Evolutionary conservation across 2,329 filamentous ascomycete genomes (phyloP), one percentile per base, ranked within the genome.

Genomic region (Cercospora zeina): DNA sequence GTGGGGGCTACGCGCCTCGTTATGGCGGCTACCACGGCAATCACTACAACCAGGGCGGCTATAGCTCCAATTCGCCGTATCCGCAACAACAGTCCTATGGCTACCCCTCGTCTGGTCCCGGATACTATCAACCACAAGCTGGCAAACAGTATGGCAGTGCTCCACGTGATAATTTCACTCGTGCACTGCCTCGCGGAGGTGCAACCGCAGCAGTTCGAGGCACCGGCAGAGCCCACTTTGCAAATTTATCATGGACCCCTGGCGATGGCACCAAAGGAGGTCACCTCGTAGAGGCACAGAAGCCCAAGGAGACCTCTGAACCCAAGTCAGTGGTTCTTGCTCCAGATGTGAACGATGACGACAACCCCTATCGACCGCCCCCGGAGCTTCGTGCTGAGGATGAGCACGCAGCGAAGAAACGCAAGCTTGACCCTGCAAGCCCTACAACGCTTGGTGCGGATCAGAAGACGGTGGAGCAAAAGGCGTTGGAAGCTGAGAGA

Each of bases 241-340:
- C 87, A 76, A 85, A 89, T 76, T 74, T 87, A 1, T 89, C 91
- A 50, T 93, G 90, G 89, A 89, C 84, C 59, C 82, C 86, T 47
- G 80, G 80, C 34, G 80, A 80, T 54, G 79, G 82, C 16, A 80
- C 81, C 59, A 80, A 81, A 69, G 83, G 82, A 72, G 79, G 83
- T 61, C 80, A 79, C 60, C 73, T 77, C 24, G 75, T 73, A 3
- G 66, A 71, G 61, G 68, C 70, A 45, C 68, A 63, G 10, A 73
- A 72, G 63, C 51, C 68, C 34, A 67, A 69, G 57, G 66, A 71
- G 16, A 55, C 68, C 59, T 65, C 69, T 19, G 63, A 65, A 34
- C 63, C 63, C 9, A 69, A 67, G 53, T 68, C 64, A 30, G 68
- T 68, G 6, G 63, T 67, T 16, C 39, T 68, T 21, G 63, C 59